Evolutionary conservation across 176 grass and related monocot genomes (phyloP).

Genomic region (Oryza glumipatula): DNA sequence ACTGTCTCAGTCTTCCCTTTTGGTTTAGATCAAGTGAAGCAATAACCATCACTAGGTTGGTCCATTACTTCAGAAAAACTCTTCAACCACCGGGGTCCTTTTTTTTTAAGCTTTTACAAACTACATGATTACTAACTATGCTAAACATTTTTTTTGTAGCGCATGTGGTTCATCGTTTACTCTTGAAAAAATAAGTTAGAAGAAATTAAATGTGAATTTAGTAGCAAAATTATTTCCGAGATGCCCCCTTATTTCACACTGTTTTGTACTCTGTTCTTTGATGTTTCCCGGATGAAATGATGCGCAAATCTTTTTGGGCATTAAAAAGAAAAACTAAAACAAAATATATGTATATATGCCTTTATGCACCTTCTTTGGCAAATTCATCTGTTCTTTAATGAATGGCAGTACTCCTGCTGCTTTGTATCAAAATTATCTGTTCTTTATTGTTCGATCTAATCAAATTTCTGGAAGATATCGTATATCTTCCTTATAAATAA

Average conservation of each 20-base stretch:
- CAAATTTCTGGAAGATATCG: background rate
- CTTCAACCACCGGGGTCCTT: constrained; percentile 17
- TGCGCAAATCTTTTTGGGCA: no score
- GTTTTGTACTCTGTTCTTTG: no score
- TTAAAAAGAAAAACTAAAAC: no score
- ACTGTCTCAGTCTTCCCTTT: background rate
- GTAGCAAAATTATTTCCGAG: background rate
- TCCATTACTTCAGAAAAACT: background rate
- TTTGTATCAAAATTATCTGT: background rate
- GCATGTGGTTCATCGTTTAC: background rate
- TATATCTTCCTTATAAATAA: background rate
- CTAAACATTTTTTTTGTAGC: background rate
- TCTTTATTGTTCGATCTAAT: background rate
- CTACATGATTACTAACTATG: background rate
- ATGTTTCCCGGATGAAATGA: no score
- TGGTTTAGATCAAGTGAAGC: background rate
- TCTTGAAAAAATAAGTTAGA: background rate
- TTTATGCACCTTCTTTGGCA: background rate
- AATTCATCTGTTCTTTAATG: background rate
- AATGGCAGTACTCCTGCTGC: background rate
- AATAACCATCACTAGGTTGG: background rate
- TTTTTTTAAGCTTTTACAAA: constrained; percentile 10
- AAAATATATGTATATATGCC: no score
- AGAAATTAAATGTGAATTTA: background rate
- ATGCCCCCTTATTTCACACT: no score